These are phyloP conservation scores for Tetracladium setigerum DNA, from an alignment of 495 filamentous ascomycete genomes.

Conservation along the genomic window DNA sequence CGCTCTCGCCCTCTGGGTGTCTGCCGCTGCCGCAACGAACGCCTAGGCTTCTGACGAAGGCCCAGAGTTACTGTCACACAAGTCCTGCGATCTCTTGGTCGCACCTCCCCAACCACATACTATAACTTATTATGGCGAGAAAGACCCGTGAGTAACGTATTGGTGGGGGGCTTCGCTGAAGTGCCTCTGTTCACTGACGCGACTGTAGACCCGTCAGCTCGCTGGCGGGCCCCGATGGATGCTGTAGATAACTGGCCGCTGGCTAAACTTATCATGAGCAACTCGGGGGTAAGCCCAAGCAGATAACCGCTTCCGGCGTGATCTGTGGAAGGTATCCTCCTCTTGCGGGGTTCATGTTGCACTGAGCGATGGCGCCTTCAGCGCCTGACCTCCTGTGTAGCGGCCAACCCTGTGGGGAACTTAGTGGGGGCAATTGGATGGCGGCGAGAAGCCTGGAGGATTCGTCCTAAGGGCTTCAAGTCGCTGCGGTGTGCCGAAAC, in stretches of 20 bases:
- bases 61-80: too few relatives aligned
- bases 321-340: conserved; percentile 24
- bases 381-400: conserved; percentile 15
- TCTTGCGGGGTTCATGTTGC: conserved; percentile 29
- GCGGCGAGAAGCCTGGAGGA: conserved; percentile 14
- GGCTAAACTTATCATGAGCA: conserved; percentile 30
- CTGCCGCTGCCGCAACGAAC: too few relatives aligned
- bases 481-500: not conserved
- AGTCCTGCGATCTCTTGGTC: too few relatives aligned
- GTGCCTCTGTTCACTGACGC: too few relatives aligned
- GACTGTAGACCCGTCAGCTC: conserved; percentile 20
- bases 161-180: too few relatives aligned
- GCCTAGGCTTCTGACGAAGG: too few relatives aligned
- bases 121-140: too few relatives aligned
- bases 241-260: conserved; percentile 44
- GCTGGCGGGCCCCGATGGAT: conserved; percentile 27
- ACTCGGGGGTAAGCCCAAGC: conserved; percentile 30
- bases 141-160: too few relatives aligned
- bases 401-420: conserved; percentile 32
- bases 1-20: too few relatives aligned
- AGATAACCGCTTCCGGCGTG: conserved; percentile 28
- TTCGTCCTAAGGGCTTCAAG: conserved; percentile 2
- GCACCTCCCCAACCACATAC: too few relatives aligned
- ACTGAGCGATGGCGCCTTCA: conserved; percentile 8
- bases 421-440: conserved; percentile 42